phyloP scores from a whole-genome alignment of 2,329 filamentous ascomycete species.

The Exophiala bonariae region DNA sequence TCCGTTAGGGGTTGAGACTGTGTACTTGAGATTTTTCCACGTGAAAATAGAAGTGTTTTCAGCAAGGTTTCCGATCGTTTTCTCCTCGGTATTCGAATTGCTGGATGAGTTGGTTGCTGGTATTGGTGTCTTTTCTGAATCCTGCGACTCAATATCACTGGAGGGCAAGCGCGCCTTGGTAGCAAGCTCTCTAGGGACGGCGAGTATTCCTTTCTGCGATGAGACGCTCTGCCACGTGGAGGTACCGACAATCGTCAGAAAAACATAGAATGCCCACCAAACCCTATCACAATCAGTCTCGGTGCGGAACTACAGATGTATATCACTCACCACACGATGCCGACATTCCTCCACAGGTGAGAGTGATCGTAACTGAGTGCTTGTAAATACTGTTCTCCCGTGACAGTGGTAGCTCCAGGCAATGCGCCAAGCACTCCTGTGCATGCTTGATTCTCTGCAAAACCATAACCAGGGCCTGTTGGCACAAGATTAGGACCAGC shows the following conservation, averaged over 20 bases:
- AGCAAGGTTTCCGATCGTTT: conserved; percentile 48
- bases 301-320: not conserved
- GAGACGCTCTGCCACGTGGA: conserved; percentile 55
- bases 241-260: conserved; percentile 59
- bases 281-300: conserved; percentile 43
- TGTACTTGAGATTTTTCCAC: conserved; percentile 69
- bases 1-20: conserved; percentile 65
- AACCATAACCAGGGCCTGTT: conserved; percentile 54
- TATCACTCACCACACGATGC: not conserved
- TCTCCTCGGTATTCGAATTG: too few species aligned
- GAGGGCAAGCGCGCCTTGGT: conserved; percentile 57
- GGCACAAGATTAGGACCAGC: conserved; percentile 60
- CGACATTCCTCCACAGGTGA: conserved; percentile 69
- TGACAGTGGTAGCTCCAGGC: conserved; percentile 50
- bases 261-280: conserved; percentile 62
- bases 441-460: conserved; percentile 59
- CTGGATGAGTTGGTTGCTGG: conserved; percentile 36
- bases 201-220: conserved; percentile 61
- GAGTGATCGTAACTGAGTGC: conserved; percentile 53
- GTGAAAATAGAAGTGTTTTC: conserved; percentile 67
- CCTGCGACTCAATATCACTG: conserved; percentile 52
- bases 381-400: conserved; percentile 55
- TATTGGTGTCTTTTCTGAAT: conserved; percentile 22
- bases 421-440: conserved; percentile 54
- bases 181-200: conserved; percentile 64